A percentile compares a stretch with the other conserved stretches of the same genome.
phyloP scores from a whole-genome alignment of 1,139 yeast genomes.

The Scheffersomyces insectosa region DNA sequence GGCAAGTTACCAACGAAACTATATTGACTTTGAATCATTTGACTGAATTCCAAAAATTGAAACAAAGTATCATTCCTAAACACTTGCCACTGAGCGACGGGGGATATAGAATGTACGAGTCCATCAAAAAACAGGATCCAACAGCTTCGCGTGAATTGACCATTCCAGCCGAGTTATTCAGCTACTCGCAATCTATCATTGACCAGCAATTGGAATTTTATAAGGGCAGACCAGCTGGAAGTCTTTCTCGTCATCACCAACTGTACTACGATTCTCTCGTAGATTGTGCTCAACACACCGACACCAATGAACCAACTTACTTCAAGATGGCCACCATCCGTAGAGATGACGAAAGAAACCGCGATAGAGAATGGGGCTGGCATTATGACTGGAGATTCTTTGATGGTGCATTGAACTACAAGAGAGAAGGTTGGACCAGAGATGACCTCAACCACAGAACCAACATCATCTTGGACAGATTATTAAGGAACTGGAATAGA shows the following conservation, averaged over 20 bases:
- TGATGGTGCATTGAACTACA: conserved; percentile 17
- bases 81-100: conserved; percentile 21
- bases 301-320: conserved; percentile 16
- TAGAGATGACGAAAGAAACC: conserved; percentile 14
- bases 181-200: conserved; percentile 19
- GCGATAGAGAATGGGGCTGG: conserved; percentile 31
- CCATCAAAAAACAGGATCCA: conserved; percentile 16
- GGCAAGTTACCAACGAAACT: conserved; percentile 12
- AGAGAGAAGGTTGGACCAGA: conserved; percentile 17
- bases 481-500: conserved; percentile 35
- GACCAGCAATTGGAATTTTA: conserved; percentile 18
- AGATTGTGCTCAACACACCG: conserved; percentile 10
- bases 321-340: conserved; percentile 20
- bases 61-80: conserved; percentile 18
- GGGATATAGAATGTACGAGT: conserved; percentile 23
- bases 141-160: conserved; percentile 17
- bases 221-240: conserved; percentile 12
- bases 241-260: conserved; percentile 7
- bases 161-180: conserved; percentile 22
- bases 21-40: conserved; percentile 21
- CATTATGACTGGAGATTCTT: conserved; percentile 24
- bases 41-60: conserved; percentile 18
- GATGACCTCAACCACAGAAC: conserved; percentile 16
- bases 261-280: conserved; percentile 14
- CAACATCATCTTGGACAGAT: conserved; percentile 30